Conservation (phyloP, 371 early-diverging fungal genomes). For the Mortierella sp. region DNA sequence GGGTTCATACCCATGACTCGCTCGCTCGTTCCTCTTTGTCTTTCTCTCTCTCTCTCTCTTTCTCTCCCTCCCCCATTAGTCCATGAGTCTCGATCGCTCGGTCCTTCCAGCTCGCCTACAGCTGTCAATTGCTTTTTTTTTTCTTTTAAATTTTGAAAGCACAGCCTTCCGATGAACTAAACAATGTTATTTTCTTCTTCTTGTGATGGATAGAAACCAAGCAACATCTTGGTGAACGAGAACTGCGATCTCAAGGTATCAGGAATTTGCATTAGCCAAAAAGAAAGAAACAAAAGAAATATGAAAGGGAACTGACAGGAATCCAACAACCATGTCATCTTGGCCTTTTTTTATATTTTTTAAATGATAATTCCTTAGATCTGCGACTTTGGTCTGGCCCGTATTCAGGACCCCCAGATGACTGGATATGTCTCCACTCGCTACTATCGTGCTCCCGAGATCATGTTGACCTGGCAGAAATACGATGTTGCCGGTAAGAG, state of each 20-base stretch:
- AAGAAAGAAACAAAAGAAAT: background rate
- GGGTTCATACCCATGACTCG: too few species aligned
- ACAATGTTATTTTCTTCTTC: background rate
- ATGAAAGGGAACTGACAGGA: background rate
- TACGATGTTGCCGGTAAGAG: slow-evolving; percentile 91
- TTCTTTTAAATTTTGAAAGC: background rate
- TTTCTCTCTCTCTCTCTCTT: too few species aligned
- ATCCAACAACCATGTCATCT: background rate
- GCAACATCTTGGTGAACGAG: slow-evolving; percentile 94
- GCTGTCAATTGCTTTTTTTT: too few species aligned
- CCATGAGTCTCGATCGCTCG: too few species aligned
- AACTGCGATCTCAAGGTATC: slow-evolving; percentile 92
- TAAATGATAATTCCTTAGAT: slow-evolving; percentile 59
- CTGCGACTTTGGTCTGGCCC: slow-evolving; percentile 97
- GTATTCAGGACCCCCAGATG: slow-evolving; percentile 92
- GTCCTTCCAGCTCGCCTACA: too few species aligned
- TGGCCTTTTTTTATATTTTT: background rate
- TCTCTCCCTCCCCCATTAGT: too few species aligned
- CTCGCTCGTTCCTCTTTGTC: too few species aligned
- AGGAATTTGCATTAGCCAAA: slow-evolving; percentile 7
- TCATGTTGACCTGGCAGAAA: slow-evolving; percentile 98
- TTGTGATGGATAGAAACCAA: slow-evolving; percentile 86
- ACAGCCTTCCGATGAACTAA: background rate
- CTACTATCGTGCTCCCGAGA: slow-evolving; percentile 99
- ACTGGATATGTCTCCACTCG: slow-evolving; percentile 98